A percentile compares a stretch with the other conserved stretches of the same genome.
These are phyloP conservation scores for Eucalyptus leucophloia DNA, from an alignment of 345 rosid species.

Conservation along the genomic window DNA sequence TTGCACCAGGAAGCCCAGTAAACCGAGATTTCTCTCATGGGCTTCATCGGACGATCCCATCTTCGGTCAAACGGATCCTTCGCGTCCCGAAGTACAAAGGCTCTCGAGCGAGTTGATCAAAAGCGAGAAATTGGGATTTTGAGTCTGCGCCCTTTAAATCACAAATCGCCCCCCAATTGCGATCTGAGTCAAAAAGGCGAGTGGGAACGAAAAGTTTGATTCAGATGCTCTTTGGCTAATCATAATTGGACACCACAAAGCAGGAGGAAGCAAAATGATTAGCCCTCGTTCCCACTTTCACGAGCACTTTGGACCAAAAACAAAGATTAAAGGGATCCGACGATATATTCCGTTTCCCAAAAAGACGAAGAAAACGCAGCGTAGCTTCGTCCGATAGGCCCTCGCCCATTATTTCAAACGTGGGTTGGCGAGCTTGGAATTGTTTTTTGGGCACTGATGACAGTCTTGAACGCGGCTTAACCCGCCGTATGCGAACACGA, in stretches of 20 bases:
- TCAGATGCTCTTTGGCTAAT: background rate
- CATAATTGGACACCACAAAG: background rate
- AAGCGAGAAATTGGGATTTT: background rate
- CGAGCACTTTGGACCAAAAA: background rate
- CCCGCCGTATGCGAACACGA: background rate
- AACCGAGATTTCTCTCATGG: background rate
- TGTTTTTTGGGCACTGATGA: background rate
- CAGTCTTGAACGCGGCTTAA: background rate
- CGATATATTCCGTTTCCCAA: background rate
- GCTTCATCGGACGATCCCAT: background rate
- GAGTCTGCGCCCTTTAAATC: background rate
- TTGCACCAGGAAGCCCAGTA: background rate
- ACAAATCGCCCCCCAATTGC: background rate
- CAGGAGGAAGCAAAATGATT: background rate
- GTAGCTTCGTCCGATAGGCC: background rate
- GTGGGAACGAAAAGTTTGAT: background rate
- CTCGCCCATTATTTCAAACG: background rate
- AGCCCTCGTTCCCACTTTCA: background rate
- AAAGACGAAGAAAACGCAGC: background rate
- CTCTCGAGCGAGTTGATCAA: background rate
- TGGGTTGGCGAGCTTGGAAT: background rate
- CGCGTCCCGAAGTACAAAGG: too few species aligned
- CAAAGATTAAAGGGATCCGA: background rate
- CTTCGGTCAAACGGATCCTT: too few species aligned
- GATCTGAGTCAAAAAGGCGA: background rate